These are phyloP conservation scores for Penicillium canescens DNA, from an alignment of 495 filamentous ascomycete species.

Conservation along the genomic window DNA sequence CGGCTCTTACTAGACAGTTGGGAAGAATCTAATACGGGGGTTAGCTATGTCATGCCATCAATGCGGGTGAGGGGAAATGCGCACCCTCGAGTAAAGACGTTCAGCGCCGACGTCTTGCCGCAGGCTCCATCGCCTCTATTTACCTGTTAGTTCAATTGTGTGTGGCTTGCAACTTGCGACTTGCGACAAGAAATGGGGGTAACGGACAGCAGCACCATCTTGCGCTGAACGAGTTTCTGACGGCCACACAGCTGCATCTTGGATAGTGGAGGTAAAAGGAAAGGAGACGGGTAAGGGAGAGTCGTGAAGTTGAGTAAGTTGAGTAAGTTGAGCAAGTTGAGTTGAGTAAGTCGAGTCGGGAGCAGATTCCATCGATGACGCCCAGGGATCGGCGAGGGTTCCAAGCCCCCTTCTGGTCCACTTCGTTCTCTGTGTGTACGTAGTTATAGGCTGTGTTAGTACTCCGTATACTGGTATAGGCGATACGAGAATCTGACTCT, in stretches of 20 bases:
- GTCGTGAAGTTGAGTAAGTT: neutral
- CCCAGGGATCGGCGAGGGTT: conserved; percentile 42
- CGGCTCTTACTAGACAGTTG: conserved; percentile 81
- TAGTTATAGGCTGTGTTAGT: neutral
- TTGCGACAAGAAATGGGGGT: neutral
- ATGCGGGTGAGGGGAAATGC: conserved; percentile 18
- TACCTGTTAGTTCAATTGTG: conserved; percentile 16
- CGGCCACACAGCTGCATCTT: conserved; percentile 57
- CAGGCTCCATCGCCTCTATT: conserved; percentile 92
- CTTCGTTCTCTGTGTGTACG: neutral
- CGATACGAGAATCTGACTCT: no score
- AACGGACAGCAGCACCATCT: conserved; percentile 93
- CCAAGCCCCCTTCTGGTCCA: conserved; percentile 30
- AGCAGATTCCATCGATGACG: conserved; percentile 43
- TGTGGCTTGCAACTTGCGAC: neutral
- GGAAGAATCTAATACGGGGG: conserved; percentile 71
- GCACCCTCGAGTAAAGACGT: conserved; percentile 97
- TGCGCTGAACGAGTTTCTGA: conserved; percentile 85
- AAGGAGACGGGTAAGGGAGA: neutral
- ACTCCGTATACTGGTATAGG: no score
- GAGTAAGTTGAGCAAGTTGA: neutral
- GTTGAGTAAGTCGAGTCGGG: conserved; percentile 13
- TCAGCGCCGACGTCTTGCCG: conserved; percentile 95
- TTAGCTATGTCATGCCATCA: conserved; percentile 21
- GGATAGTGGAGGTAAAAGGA: conserved; percentile 2